A percentile compares a stretch with the other conserved stretches of the same genome.
These are phyloP conservation scores for Cercophora scortea DNA, from an alignment of 495 filamentous ascomycete species.

Conservation along the genomic window DNA sequence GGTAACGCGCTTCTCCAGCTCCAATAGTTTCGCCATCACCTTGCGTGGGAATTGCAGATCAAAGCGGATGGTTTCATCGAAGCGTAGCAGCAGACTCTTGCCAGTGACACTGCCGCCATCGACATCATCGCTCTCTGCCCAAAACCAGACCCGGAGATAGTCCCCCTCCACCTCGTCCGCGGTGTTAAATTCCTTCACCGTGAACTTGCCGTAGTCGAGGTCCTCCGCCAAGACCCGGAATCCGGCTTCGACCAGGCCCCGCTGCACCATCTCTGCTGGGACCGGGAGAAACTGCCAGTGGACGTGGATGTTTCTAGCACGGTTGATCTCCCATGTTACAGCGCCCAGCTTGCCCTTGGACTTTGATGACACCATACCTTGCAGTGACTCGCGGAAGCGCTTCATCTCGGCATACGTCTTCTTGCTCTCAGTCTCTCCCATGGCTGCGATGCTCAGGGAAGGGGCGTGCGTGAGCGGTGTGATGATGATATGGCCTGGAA, in stretches of 20 bases:
- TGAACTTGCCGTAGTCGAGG: conserved; percentile 52
- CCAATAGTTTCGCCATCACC: conserved; percentile 82
- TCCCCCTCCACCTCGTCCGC: conserved; percentile 49
- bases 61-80: conserved; percentile 43
- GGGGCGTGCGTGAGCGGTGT: conserved; percentile 69
- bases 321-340: conserved; percentile 86
- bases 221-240: conserved; percentile 83
- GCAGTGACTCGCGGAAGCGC: conserved; percentile 62
- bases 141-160: conserved; percentile 82
- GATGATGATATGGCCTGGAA: conserved; percentile 83
- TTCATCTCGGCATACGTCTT: conserved; percentile 70
- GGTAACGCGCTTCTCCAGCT: conserved; percentile 59
- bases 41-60: conserved; percentile 59
- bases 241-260: conserved; percentile 68
- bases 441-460: conserved; percentile 46
- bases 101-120: conserved; percentile 28
- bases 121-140: conserved; percentile 41
- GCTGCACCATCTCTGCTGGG: conserved; percentile 50
- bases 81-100: conserved; percentile 39
- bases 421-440: conserved; percentile 41
- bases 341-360: conserved; percentile 56
- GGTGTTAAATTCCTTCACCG: conserved; percentile 26
- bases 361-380: conserved; percentile 55
- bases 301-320: conserved; percentile 66
- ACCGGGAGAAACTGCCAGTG: conserved; percentile 96